Evolutionary conservation across 2,329 filamentous ascomycete species (phyloP).

Genomic region (Hypoxylon sp.): DNA sequence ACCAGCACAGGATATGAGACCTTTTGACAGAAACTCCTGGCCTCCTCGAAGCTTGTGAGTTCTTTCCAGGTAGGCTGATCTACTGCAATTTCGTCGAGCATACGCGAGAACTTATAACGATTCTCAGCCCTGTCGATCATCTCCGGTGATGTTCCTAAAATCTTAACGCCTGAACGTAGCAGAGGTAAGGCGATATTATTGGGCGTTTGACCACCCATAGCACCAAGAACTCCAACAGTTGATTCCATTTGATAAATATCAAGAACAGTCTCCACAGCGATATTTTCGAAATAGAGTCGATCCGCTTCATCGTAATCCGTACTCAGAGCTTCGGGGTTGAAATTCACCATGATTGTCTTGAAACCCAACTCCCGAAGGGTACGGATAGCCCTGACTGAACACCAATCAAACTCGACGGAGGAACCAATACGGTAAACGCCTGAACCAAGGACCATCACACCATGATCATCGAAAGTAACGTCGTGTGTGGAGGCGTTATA

Average conservation of each 20-base stretch:
- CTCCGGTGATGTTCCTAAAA: conserved; percentile 95
- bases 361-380: conserved; percentile 86
- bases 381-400: conserved; percentile 92
- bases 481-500: conserved; percentile 94
- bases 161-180: conserved; percentile 89
- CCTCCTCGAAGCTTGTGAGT: conserved; percentile 93
- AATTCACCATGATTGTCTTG: conserved; percentile 89
- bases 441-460: conserved; percentile 95
- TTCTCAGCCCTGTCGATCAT: conserved; percentile 99
- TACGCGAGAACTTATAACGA: conserved; percentile 97
- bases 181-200: conserved; percentile 97
- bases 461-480: conserved; percentile 86
- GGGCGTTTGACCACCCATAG: conserved; percentile 97
- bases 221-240: conserved; percentile 87
- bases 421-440: conserved; percentile 98
- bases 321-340: conserved; percentile 89
- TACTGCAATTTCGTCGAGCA: conserved; percentile 94
- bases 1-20: conserved; percentile 96
- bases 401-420: conserved; percentile 99
- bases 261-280: conserved; percentile 88
- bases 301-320: conserved; percentile 98
- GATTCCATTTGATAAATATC: conserved; percentile 94
- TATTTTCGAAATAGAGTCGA: conserved; percentile 95
- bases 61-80: conserved; percentile 99
- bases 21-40: conserved; percentile 85